Conservation (phyloP, 306 rosid genomes). For the Rubus idaeus region DNA sequence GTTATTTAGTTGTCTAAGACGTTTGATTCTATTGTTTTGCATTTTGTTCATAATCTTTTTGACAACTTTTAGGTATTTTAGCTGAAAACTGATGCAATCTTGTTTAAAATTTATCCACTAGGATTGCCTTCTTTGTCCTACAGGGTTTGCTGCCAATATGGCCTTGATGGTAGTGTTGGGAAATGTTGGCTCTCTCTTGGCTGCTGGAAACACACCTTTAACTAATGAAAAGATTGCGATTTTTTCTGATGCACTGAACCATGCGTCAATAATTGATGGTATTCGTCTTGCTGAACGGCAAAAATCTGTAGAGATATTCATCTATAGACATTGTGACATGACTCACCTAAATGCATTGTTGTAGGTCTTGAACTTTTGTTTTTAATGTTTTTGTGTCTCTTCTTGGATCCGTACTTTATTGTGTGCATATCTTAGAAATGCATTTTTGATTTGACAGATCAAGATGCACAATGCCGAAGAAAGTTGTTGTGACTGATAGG, state of each 20-base stretch:
- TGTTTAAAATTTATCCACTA: slow-evolving; percentile 57
- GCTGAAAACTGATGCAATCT: slow-evolving; percentile 43
- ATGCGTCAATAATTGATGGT: slow-evolving; percentile 95
- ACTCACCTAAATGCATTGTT: slow-evolving; percentile 70
- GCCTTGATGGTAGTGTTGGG: slow-evolving; percentile 88
- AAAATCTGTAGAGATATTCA: slow-evolving; percentile 58
- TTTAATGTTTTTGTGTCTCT: slow-evolving; percentile 12
- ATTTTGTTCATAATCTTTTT: neutral
- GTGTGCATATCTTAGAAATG: slow-evolving; percentile 6
- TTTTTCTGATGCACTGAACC: slow-evolving; percentile 85
- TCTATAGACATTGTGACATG: slow-evolving; percentile 92
- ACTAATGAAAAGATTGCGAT: slow-evolving; percentile 71
- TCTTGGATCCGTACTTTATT: slow-evolving; percentile 20
- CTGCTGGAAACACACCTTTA: slow-evolving; percentile 47
- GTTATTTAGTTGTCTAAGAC: neutral
- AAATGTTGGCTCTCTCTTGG: slow-evolving; percentile 71
- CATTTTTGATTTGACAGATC: slow-evolving; percentile 55
- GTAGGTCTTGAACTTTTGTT: slow-evolving; percentile 58
- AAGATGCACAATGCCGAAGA: slow-evolving; percentile 61
- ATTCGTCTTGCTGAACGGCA: slow-evolving; percentile 84
- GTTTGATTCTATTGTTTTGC: slow-evolving; percentile 8
- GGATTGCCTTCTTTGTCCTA: slow-evolving; percentile 99
- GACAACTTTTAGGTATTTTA: neutral
- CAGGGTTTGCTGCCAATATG: slow-evolving; percentile 99
- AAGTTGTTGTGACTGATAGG: slow-evolving; percentile 94